Conservation (phyloP, 371 early-diverging fungal genomes). For the Mucor sp. region DNA sequence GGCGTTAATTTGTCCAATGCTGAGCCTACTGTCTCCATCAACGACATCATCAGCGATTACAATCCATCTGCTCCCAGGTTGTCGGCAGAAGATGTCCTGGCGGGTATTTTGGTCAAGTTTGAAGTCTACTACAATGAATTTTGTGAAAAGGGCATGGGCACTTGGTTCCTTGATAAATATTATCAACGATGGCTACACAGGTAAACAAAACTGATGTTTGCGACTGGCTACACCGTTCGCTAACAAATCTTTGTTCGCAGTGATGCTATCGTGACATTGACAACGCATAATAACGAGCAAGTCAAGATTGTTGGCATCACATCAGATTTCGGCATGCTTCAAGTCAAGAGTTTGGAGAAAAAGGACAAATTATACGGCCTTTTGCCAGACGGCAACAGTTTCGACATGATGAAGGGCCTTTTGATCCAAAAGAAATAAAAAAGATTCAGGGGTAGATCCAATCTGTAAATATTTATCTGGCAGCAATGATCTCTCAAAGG, state of each 20-base stretch:
- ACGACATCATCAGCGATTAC: slow-evolving; percentile 72
- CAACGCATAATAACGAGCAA: slow-evolving; percentile 56
- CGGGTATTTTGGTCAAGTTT: slow-evolving; percentile 73
- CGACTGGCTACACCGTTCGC: neutral
- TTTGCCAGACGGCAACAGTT: slow-evolving; percentile 95
- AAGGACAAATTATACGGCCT: slow-evolving; percentile 62
- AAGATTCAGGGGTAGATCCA: neutral
- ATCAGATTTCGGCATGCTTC: slow-evolving; percentile 73
- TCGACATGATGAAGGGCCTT: slow-evolving; percentile 93
- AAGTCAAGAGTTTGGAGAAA: slow-evolving; percentile 62
- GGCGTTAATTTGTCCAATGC: slow-evolving; percentile 86
- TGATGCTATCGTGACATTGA: slow-evolving; percentile 72
- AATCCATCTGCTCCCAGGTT: slow-evolving; percentile 35
- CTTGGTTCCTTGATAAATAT: slow-evolving; percentile 72
- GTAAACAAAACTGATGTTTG: slow-evolving; percentile 25
- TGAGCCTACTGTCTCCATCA: slow-evolving; percentile 83
- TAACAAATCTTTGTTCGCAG: slow-evolving; percentile 15
- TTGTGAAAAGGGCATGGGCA: slow-evolving; percentile 66
- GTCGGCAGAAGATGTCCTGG: slow-evolving; percentile 73
- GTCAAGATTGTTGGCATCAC: slow-evolving; percentile 81
- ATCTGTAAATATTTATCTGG: neutral
- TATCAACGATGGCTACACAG: slow-evolving; percentile 88
- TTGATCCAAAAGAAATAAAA: slow-evolving; percentile 63
- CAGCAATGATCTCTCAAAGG: neutral
- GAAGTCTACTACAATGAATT: slow-evolving; percentile 74